Evolutionary conservation across 352 stramenopile genomes (phyloP).

Genomic region (Phytophthora constricta): DNA sequence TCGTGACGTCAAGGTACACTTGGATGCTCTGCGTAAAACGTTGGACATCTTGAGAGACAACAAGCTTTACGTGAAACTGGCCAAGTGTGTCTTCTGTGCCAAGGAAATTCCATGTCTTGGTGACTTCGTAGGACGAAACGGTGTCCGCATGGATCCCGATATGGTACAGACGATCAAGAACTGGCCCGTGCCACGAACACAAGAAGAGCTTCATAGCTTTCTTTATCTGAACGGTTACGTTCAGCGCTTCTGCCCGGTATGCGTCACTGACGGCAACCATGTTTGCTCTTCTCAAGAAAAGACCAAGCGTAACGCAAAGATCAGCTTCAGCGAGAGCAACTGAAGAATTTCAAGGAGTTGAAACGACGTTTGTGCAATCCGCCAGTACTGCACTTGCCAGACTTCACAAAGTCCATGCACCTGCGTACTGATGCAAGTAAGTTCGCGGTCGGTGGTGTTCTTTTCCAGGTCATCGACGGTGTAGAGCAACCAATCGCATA

Average conservation of each 20-base stretch:
- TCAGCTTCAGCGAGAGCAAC: not conserved
- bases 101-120: constrained; percentile 18
- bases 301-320: constrained; percentile 3
- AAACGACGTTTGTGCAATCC: too few relatives aligned
- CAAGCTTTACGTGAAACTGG: constrained; percentile 13
- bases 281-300: constrained; percentile 1
- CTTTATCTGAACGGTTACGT: not conserved
- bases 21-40: not conserved
- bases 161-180: constrained; percentile 7
- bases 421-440: too few relatives aligned
- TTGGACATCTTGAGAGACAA: not conserved
- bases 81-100: constrained; percentile 22
- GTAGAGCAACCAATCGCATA: too few relatives aligned
- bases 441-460: too few relatives aligned
- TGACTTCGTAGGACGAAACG: constrained; percentile 21
- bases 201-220: constrained; percentile 8
- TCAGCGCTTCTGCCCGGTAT: not conserved
- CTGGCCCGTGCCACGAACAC: constrained; percentile 8
- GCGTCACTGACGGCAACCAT: not conserved
- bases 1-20: not conserved
- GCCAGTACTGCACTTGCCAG: too few relatives aligned
- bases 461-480: too few relatives aligned
- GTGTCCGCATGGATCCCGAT: constrained; percentile 12
- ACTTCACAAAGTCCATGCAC: too few relatives aligned
- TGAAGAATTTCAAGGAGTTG: constrained; percentile 4